phyloP scores from a whole-genome alignment of 768 basidiomycete species.

The Hygrophoropsis aurantiaca region DNA sequence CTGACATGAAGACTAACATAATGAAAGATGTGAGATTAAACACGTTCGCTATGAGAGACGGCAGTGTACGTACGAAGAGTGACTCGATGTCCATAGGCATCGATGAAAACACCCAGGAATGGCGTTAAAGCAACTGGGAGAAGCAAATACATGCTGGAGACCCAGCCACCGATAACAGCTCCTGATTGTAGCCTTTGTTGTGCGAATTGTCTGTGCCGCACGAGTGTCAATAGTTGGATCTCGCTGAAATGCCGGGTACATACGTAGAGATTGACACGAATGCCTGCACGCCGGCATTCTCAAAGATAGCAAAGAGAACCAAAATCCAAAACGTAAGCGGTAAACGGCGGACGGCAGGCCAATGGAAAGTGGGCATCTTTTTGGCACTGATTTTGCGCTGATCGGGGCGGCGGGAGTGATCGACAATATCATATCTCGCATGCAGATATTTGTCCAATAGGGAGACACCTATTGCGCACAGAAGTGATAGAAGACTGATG shows the following conservation, averaged over 20 bases:
- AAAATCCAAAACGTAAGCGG: constrained; percentile 43
- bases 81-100: constrained; percentile 38
- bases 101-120: constrained; percentile 41
- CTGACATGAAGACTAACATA: constrained; percentile 37
- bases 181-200: constrained; percentile 42
- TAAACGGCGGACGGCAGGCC: constrained; percentile 31
- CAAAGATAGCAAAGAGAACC: constrained; percentile 38
- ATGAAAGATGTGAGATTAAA: too few species aligned
- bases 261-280: constrained; percentile 46
- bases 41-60: not conserved
- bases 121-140: constrained; percentile 40
- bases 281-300: constrained; percentile 43
- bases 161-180: constrained; percentile 45
- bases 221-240: not conserved
- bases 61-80: constrained; percentile 32
- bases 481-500: constrained; percentile 37
- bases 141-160: constrained; percentile 42
- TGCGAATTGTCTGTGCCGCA: constrained; percentile 35
- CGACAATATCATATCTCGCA: constrained; percentile 32
- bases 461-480: constrained; percentile 35
- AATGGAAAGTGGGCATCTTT: constrained; percentile 28
- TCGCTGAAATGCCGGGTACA: constrained; percentile 8
- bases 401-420: constrained; percentile 31
- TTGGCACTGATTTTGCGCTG: constrained; percentile 20
- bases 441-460: constrained; percentile 38